A percentile compares a stretch with the other conserved stretches of the same genome.
phyloP scores from a whole-genome alignment of 1,284 basidiomycete species.

The Cerrena zonata region DNA sequence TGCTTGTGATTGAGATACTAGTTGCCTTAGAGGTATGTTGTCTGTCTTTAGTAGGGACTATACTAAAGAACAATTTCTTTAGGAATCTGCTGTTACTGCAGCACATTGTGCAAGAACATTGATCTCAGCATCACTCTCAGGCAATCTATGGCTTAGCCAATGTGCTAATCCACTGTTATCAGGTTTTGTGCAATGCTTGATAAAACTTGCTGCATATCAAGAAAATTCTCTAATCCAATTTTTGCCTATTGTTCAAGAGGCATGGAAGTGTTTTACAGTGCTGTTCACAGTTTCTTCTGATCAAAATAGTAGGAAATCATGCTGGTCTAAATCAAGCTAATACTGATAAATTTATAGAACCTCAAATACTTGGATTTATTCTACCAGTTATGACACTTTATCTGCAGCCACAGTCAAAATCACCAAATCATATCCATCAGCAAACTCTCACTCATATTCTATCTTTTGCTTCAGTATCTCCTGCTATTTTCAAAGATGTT shows the following conservation, averaged over 20 bases:
- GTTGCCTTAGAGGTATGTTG: conserved; percentile 60
- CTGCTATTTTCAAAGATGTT: conserved; percentile 82
- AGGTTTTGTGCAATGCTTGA: conserved; percentile 73
- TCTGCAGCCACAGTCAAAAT: conserved; percentile 49
- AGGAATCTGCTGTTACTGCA: conserved; percentile 68
- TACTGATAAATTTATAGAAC: conserved; percentile 37
- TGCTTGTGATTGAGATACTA: conserved; percentile 76
- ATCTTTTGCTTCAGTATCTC: conserved; percentile 68
- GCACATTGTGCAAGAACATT: conserved; percentile 84
- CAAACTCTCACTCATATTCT: conserved; percentile 74
- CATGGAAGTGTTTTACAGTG: conserved; percentile 73
- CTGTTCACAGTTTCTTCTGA: conserved; percentile 58
- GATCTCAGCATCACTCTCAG: conserved; percentile 55
- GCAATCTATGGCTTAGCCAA: conserved; percentile 59
- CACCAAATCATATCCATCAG: conserved; percentile 47
- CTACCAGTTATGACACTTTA: conserved; percentile 76
- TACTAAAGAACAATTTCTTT: conserved; percentile 34
- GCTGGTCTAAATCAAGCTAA: conserved; percentile 3
- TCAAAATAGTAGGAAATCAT: conserved; percentile 51
- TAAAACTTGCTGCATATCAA: conserved; percentile 57
- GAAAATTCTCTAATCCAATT: conserved; percentile 51
- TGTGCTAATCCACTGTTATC: conserved; percentile 81
- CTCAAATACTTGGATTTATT: conserved; percentile 68
- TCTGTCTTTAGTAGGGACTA: background rate
- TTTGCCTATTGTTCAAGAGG: conserved; percentile 64